Percentiles rank a stretch among this genome's conserved stretches.
Conservation (phyloP, 208 protist genomes). For the Acanthamoeba culbertsoni region DNA sequence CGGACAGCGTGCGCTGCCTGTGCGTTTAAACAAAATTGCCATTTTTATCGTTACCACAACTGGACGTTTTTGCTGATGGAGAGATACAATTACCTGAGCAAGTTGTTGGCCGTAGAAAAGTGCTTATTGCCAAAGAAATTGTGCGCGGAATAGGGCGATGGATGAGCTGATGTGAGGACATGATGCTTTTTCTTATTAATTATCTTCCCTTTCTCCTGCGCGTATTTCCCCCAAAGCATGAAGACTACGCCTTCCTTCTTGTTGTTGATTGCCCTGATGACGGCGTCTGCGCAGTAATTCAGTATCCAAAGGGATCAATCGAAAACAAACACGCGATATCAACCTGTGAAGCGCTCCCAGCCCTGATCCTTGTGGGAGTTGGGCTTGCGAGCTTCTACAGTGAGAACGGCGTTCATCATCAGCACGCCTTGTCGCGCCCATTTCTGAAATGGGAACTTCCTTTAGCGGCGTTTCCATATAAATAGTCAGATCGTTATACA, state of each 20-base stretch:
- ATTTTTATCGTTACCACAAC: not conserved
- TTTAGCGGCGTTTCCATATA: slow-evolving; percentile 85
- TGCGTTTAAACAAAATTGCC: not conserved
- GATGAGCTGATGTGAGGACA: slow-evolving; percentile 88
- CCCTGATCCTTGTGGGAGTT: slow-evolving; percentile 93
- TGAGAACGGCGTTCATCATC: slow-evolving; percentile 95
- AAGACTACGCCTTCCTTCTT: slow-evolving; percentile 83
- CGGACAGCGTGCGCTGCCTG: not conserved
- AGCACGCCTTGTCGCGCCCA: slow-evolving; percentile 97
- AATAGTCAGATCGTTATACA: not conserved
- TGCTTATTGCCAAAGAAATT: slow-evolving; percentile 78
- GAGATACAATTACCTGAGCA: slow-evolving; percentile 39
- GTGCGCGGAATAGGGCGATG: slow-evolving; percentile 69
- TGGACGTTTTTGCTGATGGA: too few relatives aligned
- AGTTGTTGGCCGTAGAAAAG: slow-evolving; percentile 79
- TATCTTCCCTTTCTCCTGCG: slow-evolving; percentile 80
- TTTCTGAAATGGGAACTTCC: slow-evolving; percentile 87
- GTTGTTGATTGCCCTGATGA: not conserved
- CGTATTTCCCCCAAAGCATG: slow-evolving; percentile 89
- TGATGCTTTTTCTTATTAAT: slow-evolving; percentile 90
- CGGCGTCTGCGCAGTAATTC: not conserved
- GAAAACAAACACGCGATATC: not conserved
- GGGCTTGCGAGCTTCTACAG: slow-evolving; percentile 90
- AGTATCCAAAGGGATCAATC: not conserved
- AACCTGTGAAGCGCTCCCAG: slow-evolving; percentile 96